Base-by-base conservation (phyloP, 192 early-diverging fungal species). In the Radiomyces spectabilis region DNA sequence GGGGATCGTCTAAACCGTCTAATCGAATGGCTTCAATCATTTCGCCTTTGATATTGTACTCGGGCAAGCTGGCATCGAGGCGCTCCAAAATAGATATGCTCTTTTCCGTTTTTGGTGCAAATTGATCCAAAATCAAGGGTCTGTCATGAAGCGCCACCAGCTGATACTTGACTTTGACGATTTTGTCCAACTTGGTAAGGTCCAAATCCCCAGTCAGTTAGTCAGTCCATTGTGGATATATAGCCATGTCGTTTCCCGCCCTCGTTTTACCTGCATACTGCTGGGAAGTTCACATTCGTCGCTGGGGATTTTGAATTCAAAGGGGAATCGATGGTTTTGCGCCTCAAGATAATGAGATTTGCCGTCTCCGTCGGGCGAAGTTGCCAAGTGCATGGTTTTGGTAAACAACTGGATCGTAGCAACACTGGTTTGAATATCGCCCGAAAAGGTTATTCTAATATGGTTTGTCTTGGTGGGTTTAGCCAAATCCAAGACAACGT, bases 391-490 rank as follows among this genome's bases (percentile, higher is more conserved):
- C 37, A 16, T 29, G 3, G 52, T 27, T 15, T 54, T 22, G 6
- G 38, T 42, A 13, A 29, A 39, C 3, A 41, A n/a, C 25, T 54
- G 25, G 10, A 30, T 8, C 2, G 22, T 41, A 6, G 18, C 42
- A 16, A 15, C 19, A 1, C 42, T 41, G 9, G 37, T 16, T n/a
- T 35, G 29, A 13, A 30, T 31, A n/a, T 54, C 15, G n/a, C 52
- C 52, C 9, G 21, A 10, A 8, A 54, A 42, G 10, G 52, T 54
- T n/a, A 54, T 41, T 22, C 40, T 22, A 27, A 54, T 31, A 39
- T 27, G 2, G 21, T 54, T 54, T 21, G 41, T 54, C 19, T 41
- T 41, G 24, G 41, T 54, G 27, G 52, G 52, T 41, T 54, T 54
- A 7, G 37, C 30, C 4, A 54, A 22, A 41, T 54, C 41, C 15